Base-by-base conservation (phyloP, 1,284 basidiomycete genomes). In the Cerrena zonata region DNA sequence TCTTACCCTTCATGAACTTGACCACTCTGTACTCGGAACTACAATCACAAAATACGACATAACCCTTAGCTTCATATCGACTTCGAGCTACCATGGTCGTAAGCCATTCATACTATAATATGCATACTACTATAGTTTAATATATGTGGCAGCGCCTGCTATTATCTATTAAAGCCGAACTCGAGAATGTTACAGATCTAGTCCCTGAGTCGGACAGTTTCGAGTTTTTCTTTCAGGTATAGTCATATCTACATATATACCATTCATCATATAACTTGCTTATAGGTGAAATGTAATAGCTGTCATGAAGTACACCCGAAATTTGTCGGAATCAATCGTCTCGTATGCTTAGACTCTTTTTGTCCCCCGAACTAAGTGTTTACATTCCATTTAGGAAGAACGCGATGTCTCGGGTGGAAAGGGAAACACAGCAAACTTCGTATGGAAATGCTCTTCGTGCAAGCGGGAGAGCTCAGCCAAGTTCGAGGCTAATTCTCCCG, bases 401-500 rank as follows among this genome's bases (percentile, higher is more conserved):
- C 75, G 67, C 51, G 77, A 82, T 53, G 69, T 88, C n/a, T 75
- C 77, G 13, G 75, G 80, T 13, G 73, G 82, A 5, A 89, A 83
- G 66, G 78, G 81, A 30, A 77, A 65, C 59, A 82, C 71, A 3
- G 89, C 89, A 1, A 71, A 90, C 63, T 84, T 91, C 58, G 85
- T 91, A 36, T 91, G 88, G 89, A 73, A 73, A 55, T 91, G 88
- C 59, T 77, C 80, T 18, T 64, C 76, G 40, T 91, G 89, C 73
- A 89, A 83, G 68, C 79, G 84, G 37, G 86, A 89, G 67, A 83
- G 80, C 58, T 88, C 82, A 7, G 88, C 89, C 34, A 89, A 85
- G 61, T 91, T 91, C 58, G 84, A 89, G 43, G 58, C 70, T 1
- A 63, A 75, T 7, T 68, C 69, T 13, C 65, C 73, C 13, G 65